These are phyloP conservation scores for Vinca minor DNA, from an alignment of 257 asterid species.

Conservation along the genomic window DNA sequence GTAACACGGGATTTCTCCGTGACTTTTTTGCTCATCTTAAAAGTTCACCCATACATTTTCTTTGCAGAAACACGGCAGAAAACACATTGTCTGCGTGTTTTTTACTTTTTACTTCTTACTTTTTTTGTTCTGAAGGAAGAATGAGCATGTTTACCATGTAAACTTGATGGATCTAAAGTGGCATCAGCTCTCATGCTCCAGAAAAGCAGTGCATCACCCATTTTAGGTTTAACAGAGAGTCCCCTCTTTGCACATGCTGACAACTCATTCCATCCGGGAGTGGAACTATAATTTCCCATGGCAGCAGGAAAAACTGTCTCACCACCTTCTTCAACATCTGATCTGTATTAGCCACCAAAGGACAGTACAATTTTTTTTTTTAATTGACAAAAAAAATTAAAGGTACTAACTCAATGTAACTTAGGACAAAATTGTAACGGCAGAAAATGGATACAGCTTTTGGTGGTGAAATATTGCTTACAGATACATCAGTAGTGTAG, in stretches of 20 bases:
- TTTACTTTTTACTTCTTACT: too few relatives aligned
- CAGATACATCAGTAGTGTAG: slow-evolving; percentile 88
- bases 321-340: slow-evolving; percentile 97
- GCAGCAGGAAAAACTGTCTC: slow-evolving; percentile 87
- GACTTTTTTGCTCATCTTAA: background rate
- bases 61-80: background rate
- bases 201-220: slow-evolving; percentile 82
- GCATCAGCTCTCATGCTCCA: slow-evolving; percentile 95
- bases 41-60: background rate
- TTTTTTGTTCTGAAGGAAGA: background rate
- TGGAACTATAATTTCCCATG: slow-evolving; percentile 51
- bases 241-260: slow-evolving; percentile 78
- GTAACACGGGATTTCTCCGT: too few relatives aligned
- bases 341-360: slow-evolving; percentile 37
- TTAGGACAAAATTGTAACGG: too few relatives aligned
- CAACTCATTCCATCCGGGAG: slow-evolving; percentile 53
- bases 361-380: too few relatives aligned
- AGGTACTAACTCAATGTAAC: background rate
- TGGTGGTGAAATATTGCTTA: slow-evolving; percentile 29
- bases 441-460: slow-evolving; percentile 9
- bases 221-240: slow-evolving; percentile 61
- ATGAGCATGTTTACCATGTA: slow-evolving; percentile 54
- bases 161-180: slow-evolving; percentile 63
- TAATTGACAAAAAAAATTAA: slow-evolving; percentile 1
- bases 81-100: too few relatives aligned